Percentiles rank a stretch among this genome's conserved stretches.
These are phyloP conservation scores for Syzygium oleosum DNA, from an alignment of 345 rosid species.

Conservation along the genomic window DNA sequence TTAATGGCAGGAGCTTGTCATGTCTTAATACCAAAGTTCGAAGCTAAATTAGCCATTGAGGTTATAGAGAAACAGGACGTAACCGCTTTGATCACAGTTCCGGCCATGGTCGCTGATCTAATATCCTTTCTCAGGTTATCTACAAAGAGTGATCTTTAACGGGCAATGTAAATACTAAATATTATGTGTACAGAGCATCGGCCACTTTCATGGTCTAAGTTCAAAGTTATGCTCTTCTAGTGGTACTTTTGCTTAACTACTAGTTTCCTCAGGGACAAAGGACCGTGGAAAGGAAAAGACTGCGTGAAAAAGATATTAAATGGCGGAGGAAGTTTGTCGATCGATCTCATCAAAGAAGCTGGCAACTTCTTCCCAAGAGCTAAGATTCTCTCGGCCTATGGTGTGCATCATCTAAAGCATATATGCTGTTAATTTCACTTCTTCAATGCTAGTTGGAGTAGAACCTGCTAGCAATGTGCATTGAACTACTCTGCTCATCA, in stretches of 20 bases:
- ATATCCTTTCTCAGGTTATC: conserved; percentile 38
- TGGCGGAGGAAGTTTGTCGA: conserved; percentile 79
- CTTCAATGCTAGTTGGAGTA: background rate
- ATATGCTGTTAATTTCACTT: background rate
- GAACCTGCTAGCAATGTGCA: background rate
- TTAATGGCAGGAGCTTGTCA: conserved; percentile 84
- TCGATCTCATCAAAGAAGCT: conserved; percentile 38
- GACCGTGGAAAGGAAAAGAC: conserved; percentile 28
- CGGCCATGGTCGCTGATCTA: conserved; percentile 74
- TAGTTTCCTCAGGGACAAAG: conserved; percentile 27
- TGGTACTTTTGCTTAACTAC: background rate
- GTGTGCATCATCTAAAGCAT: conserved; percentile 16
- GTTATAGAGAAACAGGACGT: conserved; percentile 43
- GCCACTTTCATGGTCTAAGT: background rate
- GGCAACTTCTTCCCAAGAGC: conserved; percentile 46
- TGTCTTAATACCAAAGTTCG: conserved; percentile 70
- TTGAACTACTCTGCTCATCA: background rate
- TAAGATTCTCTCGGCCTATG: conserved; percentile 70
- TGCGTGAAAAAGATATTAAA: conserved; percentile 61
- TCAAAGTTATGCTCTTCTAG: background rate
- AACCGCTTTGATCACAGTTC: conserved; percentile 78
- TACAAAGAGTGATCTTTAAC: background rate
- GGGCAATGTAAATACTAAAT: background rate
- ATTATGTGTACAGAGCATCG: background rate
- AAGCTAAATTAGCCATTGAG: conserved; percentile 43